These are phyloP conservation scores for Aspergillus arachidicola DNA, from an alignment of 2,329 filamentous ascomycete genomes.

Conservation along the genomic window DNA sequence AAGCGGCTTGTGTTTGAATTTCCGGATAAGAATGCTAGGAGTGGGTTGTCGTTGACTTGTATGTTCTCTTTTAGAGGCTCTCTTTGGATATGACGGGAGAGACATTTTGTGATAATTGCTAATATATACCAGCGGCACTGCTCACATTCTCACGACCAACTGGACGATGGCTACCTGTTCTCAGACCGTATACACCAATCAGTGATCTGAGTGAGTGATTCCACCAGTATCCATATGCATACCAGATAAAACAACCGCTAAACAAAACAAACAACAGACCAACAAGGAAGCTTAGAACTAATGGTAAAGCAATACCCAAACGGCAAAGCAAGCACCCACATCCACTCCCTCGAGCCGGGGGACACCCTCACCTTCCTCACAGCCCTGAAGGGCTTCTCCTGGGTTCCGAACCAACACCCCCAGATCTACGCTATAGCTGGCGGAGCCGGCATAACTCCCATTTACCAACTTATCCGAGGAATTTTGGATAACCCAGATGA, in stretches of 20 bases:
- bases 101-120: not conserved
- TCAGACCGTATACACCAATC: constrained; percentile 69
- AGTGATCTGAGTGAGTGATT: constrained; percentile 50
- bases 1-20: constrained; percentile 61
- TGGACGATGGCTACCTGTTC: constrained; percentile 59
- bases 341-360: constrained; percentile 68
- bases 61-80: constrained; percentile 16
- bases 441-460: constrained; percentile 72
- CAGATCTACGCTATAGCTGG: constrained; percentile 69
- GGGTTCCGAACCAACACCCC: constrained; percentile 52
- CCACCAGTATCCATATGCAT: constrained; percentile 5
- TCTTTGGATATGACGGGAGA: too few species aligned
- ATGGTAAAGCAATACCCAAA: constrained; percentile 70
- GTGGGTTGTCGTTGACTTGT: constrained; percentile 57
- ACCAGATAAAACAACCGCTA: not conserved
- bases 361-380: constrained; percentile 62
- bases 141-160: constrained; percentile 63
- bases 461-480: constrained; percentile 65
- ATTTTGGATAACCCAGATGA: constrained; percentile 66
- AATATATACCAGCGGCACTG: constrained; percentile 46
- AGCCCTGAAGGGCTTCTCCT: constrained; percentile 57
- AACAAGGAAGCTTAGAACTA: constrained; percentile 63
- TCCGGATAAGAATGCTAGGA: constrained; percentile 50
- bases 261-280: constrained; percentile 40
- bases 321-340: constrained; percentile 64